These are phyloP conservation scores for Monosporascus cannonballus DNA, from an alignment of 2,329 filamentous ascomycete genomes.

Conservation along the genomic window DNA sequence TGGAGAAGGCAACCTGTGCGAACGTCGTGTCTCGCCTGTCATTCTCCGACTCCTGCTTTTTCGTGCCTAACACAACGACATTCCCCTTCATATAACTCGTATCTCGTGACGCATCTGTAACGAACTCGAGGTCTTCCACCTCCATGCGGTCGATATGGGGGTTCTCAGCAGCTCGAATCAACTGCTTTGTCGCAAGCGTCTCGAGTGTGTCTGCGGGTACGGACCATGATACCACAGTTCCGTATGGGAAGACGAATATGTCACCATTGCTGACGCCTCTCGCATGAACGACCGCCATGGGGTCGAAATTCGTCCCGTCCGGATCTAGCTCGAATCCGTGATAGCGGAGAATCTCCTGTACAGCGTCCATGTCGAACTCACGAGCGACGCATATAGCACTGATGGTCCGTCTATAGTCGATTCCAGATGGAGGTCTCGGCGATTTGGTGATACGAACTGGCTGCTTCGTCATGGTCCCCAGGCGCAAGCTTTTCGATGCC, in stretches of 20 bases:
- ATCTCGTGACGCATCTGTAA: conserved; percentile 66
- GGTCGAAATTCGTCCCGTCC: conserved; percentile 54
- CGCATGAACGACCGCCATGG: conserved; percentile 57
- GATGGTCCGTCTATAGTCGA: conserved; percentile 37
- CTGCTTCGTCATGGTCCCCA: conserved; percentile 77
- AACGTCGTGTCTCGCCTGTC: conserved; percentile 56
- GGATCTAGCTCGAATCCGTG: conserved; percentile 59
- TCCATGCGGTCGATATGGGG: conserved; percentile 68
- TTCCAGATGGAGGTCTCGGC: conserved; percentile 25
- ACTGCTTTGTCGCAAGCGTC: conserved; percentile 61
- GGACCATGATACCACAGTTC: conserved; percentile 89
- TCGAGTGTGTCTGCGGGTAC: conserved; percentile 69
- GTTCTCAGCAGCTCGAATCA: conserved; percentile 70
- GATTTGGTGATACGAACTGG: conserved; percentile 30
- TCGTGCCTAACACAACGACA: conserved; percentile 82
- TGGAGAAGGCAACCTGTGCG: conserved; percentile 95
- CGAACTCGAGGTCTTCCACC: conserved; percentile 84
- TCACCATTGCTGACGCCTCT: conserved; percentile 64
- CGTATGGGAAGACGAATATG: conserved; percentile 92
- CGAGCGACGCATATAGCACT: conserved; percentile 58
- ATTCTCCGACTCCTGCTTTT: conserved; percentile 38
- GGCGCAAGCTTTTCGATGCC: conserved; percentile 63
- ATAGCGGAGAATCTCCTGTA: conserved; percentile 48
- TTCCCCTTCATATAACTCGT: conserved; percentile 78
- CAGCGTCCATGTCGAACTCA: conserved; percentile 57